Percentiles rank a stretch among this genome's conserved stretches.
phyloP scores from a whole-genome alignment of 768 basidiomycete species.

The Rhodotorula paludigena region DNA sequence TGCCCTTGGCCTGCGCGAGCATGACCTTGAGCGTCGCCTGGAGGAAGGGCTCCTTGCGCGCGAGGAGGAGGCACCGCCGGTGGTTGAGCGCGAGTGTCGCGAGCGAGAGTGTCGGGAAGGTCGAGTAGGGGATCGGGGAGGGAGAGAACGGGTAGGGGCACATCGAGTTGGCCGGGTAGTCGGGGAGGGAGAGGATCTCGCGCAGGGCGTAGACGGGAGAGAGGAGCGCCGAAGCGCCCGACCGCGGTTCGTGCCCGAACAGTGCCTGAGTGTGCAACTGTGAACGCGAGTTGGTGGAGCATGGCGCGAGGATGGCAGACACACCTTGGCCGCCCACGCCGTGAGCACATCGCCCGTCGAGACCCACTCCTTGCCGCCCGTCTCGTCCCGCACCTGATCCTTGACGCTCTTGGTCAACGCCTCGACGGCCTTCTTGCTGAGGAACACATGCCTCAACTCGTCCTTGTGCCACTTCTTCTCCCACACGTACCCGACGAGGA shows the following conservation, averaged over 20 bases:
- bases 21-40: background rate
- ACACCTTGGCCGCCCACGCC: conserved; percentile 5
- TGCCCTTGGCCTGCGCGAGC: background rate
- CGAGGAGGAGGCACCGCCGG: background rate
- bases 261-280: background rate
- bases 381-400: background rate
- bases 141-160: background rate
- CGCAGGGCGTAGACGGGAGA: background rate
- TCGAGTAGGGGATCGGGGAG: background rate
- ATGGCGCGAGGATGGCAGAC: background rate
- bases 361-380: conserved; percentile 10
- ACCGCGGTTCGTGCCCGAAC: background rate
- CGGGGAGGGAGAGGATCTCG: background rate
- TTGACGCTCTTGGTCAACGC: background rate
- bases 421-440: background rate
- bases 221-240: background rate
- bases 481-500: background rate
- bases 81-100: background rate
- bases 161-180: conserved; percentile 1
- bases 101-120: background rate
- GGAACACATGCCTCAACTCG: background rate
- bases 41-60: background rate
- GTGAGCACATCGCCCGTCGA: background rate
- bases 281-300: background rate
- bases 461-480: background rate